A percentile compares a stretch with the other conserved stretches of the same genome.
Conservation (phyloP, 2,329 filamentous ascomycete genomes). For the Aspergillus flavus region DNA sequence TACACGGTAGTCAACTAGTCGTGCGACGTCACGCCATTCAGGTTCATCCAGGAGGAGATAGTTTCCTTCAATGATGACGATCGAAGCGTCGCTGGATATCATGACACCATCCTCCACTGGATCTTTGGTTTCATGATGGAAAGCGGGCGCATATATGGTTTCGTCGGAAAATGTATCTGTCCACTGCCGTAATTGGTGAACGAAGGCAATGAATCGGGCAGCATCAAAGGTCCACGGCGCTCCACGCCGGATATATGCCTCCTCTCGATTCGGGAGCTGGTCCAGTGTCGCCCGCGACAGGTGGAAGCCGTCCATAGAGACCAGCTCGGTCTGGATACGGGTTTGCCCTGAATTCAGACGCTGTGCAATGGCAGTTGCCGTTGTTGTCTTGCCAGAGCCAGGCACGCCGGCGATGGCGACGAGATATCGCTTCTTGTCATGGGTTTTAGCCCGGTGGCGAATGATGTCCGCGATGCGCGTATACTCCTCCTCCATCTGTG, state of each 20-base stretch:
- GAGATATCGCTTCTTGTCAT: constrained; percentile 22
- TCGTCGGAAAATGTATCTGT: constrained; percentile 24
- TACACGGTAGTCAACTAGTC: constrained; percentile 48
- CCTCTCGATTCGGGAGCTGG: constrained; percentile 33
- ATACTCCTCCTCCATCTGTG: constrained; percentile 28
- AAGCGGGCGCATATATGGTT: constrained; percentile 32
- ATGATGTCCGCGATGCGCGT: constrained; percentile 21
- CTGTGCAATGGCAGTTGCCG: constrained; percentile 30
- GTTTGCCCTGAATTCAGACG: constrained; percentile 24
- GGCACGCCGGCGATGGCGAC: constrained; percentile 36
- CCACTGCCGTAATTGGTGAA: constrained; percentile 29
- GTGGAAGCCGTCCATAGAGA: constrained; percentile 46
- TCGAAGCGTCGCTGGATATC: constrained; percentile 26
- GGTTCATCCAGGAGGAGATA: constrained; percentile 31
- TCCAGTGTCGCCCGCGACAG: constrained; percentile 33
- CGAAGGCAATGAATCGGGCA: constrained; percentile 29
- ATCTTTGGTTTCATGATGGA: constrained; percentile 41
- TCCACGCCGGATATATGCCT: constrained; percentile 40
- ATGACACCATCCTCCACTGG: constrained; percentile 31
- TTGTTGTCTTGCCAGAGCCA: constrained; percentile 40
- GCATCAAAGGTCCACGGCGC: constrained; percentile 44
- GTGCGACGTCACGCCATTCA: constrained; percentile 13
- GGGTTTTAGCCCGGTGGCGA: constrained; percentile 18
- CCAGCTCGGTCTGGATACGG: constrained; percentile 18
- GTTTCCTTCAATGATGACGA: constrained; percentile 31